These are phyloP conservation scores for Protomyces lactucae-debilis DNA, from an alignment of 1,139 yeast species.

Conservation along the genomic window DNA sequence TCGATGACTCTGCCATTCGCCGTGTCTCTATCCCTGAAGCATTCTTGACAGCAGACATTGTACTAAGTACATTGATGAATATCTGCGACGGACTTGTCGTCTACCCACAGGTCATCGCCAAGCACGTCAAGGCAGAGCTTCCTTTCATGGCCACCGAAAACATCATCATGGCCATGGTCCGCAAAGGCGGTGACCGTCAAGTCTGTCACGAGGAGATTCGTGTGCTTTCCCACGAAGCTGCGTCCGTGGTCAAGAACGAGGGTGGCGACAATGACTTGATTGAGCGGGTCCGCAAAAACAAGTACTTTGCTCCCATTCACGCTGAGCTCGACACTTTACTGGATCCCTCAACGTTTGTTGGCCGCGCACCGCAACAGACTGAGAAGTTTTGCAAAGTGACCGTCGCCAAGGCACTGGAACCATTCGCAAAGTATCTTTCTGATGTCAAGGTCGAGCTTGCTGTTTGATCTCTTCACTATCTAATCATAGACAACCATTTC, in stretches of 20 bases:
- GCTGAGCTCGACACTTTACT: conserved; percentile 68
- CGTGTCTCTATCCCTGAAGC: conserved; percentile 96
- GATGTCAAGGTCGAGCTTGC: conserved; percentile 59
- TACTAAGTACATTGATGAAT: conserved; percentile 81
- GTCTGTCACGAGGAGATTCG: conserved; percentile 97
- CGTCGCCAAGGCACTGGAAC: conserved; percentile 75
- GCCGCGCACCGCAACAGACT: conserved; percentile 98
- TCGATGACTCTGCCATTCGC: conserved; percentile 97
- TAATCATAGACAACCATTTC: background rate
- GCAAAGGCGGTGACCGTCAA: conserved; percentile 88
- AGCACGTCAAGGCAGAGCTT: conserved; percentile 88
- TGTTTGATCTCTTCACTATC: conserved; percentile 41
- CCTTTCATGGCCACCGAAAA: conserved; percentile 99
- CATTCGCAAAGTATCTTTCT: conserved; percentile 57
- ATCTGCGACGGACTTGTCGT: conserved; percentile 94
- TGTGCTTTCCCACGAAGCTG: conserved; percentile 94
- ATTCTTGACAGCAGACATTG: conserved; percentile 89
- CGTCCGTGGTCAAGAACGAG: conserved; percentile 93
- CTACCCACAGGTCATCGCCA: conserved; percentile 95
- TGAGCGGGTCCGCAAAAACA: conserved; percentile 73
- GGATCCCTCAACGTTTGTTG: conserved; percentile 92
- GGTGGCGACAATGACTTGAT: conserved; percentile 98
- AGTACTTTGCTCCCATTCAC: conserved; percentile 88
- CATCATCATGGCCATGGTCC: conserved; percentile 99
- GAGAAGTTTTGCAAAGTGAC: conserved; percentile 83